Conservation (phyloP, 106 monocot species). For the Dendrobium huoshanense region DNA sequence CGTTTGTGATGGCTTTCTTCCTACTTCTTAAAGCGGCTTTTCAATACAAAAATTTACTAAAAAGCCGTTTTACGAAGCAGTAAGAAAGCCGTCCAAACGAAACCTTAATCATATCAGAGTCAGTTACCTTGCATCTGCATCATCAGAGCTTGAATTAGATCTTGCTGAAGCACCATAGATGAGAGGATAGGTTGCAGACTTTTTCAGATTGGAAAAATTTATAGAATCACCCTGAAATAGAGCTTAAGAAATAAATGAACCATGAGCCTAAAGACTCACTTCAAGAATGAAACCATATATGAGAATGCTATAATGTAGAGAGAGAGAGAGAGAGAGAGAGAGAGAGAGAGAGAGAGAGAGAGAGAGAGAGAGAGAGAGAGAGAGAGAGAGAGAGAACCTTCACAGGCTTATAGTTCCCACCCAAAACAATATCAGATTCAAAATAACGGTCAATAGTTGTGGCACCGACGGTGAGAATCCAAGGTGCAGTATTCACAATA, state of each 20-base stretch:
- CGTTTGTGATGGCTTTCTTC: too few relatives aligned
- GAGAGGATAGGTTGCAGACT: constrained; percentile 48
- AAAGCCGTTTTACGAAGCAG: too few relatives aligned
- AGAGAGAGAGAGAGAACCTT: constrained; percentile 21
- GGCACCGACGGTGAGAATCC: constrained; percentile 80
- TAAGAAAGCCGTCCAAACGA: too few relatives aligned
- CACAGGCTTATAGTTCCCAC: constrained; percentile 32
- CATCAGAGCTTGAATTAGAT: constrained; percentile 34
- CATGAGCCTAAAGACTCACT: background rate
- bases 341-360: too few relatives aligned
- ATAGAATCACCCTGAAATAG: constrained; percentile 53
- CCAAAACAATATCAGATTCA: constrained; percentile 59
- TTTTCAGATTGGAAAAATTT: constrained; percentile 68
- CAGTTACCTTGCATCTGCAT: constrained; percentile 34
- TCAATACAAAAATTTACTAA: too few relatives aligned
- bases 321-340: too few relatives aligned
- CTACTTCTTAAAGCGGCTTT: too few relatives aligned
- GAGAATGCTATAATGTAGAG: too few relatives aligned
- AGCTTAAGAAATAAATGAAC: background rate
- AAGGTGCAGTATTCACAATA: constrained; percentile 62
- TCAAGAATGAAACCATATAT: too few relatives aligned
- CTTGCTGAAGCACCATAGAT: constrained; percentile 47
- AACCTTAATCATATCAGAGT: background rate
- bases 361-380: too few relatives aligned
- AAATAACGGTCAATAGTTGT: constrained; percentile 62